These are phyloP conservation scores for Ogataea philodendri DNA, from an alignment of 805 yeast genomes.

Conservation along the genomic window DNA sequence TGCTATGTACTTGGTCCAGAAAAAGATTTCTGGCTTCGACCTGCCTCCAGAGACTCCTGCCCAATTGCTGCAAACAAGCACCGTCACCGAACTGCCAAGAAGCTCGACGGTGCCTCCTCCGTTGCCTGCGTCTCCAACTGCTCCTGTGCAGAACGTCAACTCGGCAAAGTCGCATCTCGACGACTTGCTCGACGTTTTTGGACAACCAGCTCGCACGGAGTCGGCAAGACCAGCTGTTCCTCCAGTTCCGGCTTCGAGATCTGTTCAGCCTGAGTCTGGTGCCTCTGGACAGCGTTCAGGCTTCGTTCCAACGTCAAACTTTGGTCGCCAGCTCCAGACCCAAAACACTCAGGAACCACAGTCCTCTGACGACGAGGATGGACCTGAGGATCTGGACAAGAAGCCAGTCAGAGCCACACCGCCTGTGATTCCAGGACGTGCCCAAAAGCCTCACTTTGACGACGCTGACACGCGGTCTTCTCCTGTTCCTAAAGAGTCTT, in stretches of 20 bases:
- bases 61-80: constrained; percentile 40
- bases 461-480: constrained; percentile 15
- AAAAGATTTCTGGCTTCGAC: constrained; percentile 68
- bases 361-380: constrained; percentile 39
- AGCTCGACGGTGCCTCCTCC: constrained; percentile 16
- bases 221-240: constrained; percentile 28
- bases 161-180: constrained; percentile 45
- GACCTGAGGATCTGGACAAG: constrained; percentile 33
- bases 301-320: constrained; percentile 80
- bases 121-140: constrained; percentile 12
- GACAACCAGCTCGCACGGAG: constrained; percentile 27
- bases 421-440: constrained; percentile 37
- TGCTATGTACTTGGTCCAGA: constrained; percentile 91
- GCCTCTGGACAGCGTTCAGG: constrained; percentile 35
- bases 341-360: constrained; percentile 29
- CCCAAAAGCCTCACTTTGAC: constrained; percentile 35
- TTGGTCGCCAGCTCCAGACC: constrained; percentile 69
- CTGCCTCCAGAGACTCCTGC: constrained; percentile 80
- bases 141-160: constrained; percentile 18
- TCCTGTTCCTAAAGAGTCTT: constrained; percentile 10
- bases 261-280: constrained; percentile 12
- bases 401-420: constrained; percentile 25
- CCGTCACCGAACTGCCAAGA: constrained; percentile 1
- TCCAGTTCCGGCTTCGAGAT: constrained; percentile 35
- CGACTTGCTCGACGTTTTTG: constrained; percentile 63